Evolutionary conservation across 140 eudicot species (phyloP), one percentile per base, ranked within the genome.

Genomic region (Erigeron philadelphicus): DNA sequence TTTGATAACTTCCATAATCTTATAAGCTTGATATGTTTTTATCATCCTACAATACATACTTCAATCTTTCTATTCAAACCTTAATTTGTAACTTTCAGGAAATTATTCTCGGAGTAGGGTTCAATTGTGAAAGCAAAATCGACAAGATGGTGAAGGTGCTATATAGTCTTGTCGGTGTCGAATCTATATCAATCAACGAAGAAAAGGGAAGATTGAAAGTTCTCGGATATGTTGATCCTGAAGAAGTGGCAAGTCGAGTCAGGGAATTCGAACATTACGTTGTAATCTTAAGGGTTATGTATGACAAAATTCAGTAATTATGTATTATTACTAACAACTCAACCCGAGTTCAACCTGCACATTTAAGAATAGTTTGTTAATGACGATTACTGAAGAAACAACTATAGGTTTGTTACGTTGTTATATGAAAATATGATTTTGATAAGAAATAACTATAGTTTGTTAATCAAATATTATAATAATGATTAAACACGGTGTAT

Each of bases 121-220:
- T 61, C n/a, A 61, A 40, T 61, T 7, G 25, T 61, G 50, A n/a
- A 61, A 61, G 49, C 41, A 48, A 61, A n/a, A 8, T 38, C 21
- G 48, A 40, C 12, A 41, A 35, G 67, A 40, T 61, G 8, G 7
- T 1, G 23, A 61, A 35, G 49, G 67, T n/a, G 48, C 23, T 61
- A 40, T 40, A 8, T 61, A 13, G 67, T 13, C 67, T 61, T 16
- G 67, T 6, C 12, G 49, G 67, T 0, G 67, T 61, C 38, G 48
- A 38, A 12, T 40, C 13, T 0, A 48, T 61, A n/a, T 7, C 10
- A 8, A 7, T 35, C 8, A 8, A 61, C 11, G 1, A 12, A 40
- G 67, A 61, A 40, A 3, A 0, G 41, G 48, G 48, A 40, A 61
- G 25, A 40, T 9, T 61, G 48, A 21, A 6, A 38, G 67, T 40